Evolutionary conservation across 176 grass and related monocot species (phyloP), one percentile per base, ranked within the genome.

Genomic region (Ensete ventricosum): DNA sequence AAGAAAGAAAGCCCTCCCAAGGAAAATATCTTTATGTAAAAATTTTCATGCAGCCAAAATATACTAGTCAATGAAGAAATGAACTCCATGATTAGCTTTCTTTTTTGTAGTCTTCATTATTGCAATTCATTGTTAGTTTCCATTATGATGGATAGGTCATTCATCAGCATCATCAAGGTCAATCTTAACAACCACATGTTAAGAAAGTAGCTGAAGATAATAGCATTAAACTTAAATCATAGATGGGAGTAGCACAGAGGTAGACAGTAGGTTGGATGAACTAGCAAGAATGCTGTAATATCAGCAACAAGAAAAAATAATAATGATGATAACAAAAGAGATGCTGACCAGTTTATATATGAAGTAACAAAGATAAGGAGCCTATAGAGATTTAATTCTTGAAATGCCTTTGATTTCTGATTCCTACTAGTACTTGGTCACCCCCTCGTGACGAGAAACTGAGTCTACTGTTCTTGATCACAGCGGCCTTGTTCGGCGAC

Each of bases 401-500:
- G 22, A 13, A 65, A 12, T 27, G 24, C 63, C 26, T 26, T 26
- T 7, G 23, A 65, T 13, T 12, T 26, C 63, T 65, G 26, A 10
- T 65, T 65, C 26, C 63, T 65, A 65, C 9, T 11, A 64, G 2
- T 10, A 25, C 3, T 64, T 65, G 21, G 17, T 50, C 67, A 50
- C 67, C 67, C 67, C 67, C 3, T 71, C 68, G 68, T 71, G 68
- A 71, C 68, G 34, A 0, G 26, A 4, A 52, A 27, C 43, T 21
- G 2, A 17, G 21, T 20, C 19, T 52, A 43, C 0, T 51, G 19
- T n/a, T 52, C 14, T 11, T 14, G n/a, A 71, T 51, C 34, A 73
- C 21, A 73, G 71, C 0, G 71, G 71, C 71, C 71, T 73, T 9
- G 71, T 73, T 19, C 21, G 12, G 7, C 52, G 71, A 19, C 71